Conservation (phyloP, 441 rosid species). For the Pelargonium australe region DNA sequence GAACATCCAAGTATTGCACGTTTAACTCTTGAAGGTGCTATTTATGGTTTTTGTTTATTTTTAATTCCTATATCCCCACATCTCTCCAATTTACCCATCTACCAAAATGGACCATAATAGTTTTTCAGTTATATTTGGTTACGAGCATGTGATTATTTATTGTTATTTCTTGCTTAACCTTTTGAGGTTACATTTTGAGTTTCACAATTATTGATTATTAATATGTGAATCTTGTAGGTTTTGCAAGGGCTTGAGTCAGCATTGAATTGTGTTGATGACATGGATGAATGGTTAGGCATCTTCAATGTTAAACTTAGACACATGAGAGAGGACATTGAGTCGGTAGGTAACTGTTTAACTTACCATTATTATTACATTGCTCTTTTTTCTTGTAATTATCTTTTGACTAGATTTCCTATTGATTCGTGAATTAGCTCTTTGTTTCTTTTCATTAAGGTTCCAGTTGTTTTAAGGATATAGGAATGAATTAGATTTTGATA, state of each 20-base stretch:
- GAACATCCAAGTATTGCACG: no score
- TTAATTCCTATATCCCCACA: no score
- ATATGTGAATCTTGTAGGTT: slow-evolving; percentile 49
- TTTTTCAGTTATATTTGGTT: neutral
- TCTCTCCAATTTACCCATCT: neutral
- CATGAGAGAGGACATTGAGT: slow-evolving; percentile 98
- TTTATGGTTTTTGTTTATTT: no score
- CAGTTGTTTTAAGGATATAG: no score
- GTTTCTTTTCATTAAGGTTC: neutral
- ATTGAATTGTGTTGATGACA: slow-evolving; percentile 83
- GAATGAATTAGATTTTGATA: no score
- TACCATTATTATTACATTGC: slow-evolving; percentile 12
- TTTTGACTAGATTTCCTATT: neutral
- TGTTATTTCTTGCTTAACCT: neutral
- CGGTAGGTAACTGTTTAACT: slow-evolving; percentile 57
- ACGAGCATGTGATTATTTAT: neutral
- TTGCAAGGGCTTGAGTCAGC: slow-evolving; percentile 96
- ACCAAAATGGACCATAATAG: neutral
- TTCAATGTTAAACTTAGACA: slow-evolving; percentile 97
- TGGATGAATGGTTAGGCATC: slow-evolving; percentile 98
- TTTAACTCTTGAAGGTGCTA: no score
- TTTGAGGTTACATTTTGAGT: slow-evolving; percentile 1
- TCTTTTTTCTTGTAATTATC: neutral
- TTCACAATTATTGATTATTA: slow-evolving; percentile 13
- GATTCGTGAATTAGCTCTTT: neutral